A percentile compares a stretch with the other conserved stretches of the same genome.
Conservation (phyloP, 192 early-diverging fungal genomes). For the Podila epicladia region DNA sequence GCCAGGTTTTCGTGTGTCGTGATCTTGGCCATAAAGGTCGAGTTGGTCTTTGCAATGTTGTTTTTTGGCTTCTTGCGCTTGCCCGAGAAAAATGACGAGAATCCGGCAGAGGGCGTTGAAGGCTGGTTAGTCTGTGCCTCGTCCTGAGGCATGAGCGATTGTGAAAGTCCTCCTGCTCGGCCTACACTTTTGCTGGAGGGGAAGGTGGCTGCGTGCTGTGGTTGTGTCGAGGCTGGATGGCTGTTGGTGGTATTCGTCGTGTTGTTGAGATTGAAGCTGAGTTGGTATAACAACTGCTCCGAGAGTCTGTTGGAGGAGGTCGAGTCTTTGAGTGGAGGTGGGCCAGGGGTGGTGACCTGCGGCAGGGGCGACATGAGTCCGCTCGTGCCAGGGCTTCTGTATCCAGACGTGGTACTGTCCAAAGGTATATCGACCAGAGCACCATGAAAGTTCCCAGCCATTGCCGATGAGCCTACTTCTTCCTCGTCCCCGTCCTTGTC, state of each 20-base stretch:
- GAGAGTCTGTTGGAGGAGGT: constrained; percentile 12
- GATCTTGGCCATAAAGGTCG: constrained; percentile 74
- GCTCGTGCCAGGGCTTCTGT: constrained; percentile 11
- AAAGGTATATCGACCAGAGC: constrained; percentile 28
- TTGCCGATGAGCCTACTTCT: background rate
- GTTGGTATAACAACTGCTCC: constrained; percentile 14
- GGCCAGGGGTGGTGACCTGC: no score
- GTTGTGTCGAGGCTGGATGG: constrained; percentile 14
- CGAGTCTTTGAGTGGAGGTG: constrained; percentile 37
- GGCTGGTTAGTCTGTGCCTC: constrained; percentile 5
- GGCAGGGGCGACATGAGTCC: no score
- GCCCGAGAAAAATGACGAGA: constrained; percentile 43
- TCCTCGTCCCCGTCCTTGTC: constrained; percentile 1
- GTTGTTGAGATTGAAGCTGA: background rate
- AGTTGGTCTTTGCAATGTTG: constrained; percentile 79
- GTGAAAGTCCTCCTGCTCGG: no score
- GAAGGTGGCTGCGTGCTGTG: background rate
- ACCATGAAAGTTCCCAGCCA: constrained; percentile 33
- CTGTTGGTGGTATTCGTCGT: constrained; percentile 26
- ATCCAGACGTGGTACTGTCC: constrained; percentile 14
- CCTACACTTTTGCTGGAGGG: no score
- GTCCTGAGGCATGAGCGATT: constrained; percentile 4
- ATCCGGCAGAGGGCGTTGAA: constrained; percentile 16
- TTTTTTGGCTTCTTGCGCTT: constrained; percentile 64
- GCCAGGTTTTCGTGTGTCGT: constrained; percentile 77